Evolutionary conservation across 106 monocot genomes (phyloP), one percentile per base, ranked within the genome.

Genomic region (Phalaenopsis equestris): DNA sequence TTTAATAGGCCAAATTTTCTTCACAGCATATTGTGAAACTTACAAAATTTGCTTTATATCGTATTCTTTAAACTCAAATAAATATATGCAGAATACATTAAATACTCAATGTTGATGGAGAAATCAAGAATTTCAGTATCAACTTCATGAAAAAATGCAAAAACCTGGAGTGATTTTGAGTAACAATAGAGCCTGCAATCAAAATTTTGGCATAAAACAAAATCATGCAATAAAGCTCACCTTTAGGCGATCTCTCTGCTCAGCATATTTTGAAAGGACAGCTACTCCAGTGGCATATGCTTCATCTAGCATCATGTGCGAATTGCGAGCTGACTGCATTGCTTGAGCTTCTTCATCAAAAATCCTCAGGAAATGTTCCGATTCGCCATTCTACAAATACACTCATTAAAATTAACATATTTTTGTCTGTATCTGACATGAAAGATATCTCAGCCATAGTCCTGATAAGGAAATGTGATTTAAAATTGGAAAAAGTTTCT

Each of bases 291-390:
- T 89, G 52, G 87, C 81, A 87, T 87, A 97, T 19, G 97, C 92
- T 86, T 97, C 94, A 47, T 97, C 97, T 57, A 97, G 87, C 97
- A 94, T 85, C 79, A 80, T 85, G 68, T 89, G 90, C 18, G 97
- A 97, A 78, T 89, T 97, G 68, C 82, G 94, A 47, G 94, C 94
- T 55, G 91, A 90, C 84, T 92, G 86, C 90, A 94, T 86, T 75
- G 97, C 97, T 73, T 86, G 90, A 18, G 93, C 75, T 84, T 97
- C 96, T 0, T 97, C 96, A 80, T 97, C 94, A 84, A 97, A 94
- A 79, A 97, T 92, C 75, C 87, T 94, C 81, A 97, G 80, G 42
- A 97, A 38, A 67, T 97, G 94, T 45, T 85, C 87, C 12, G 89
- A 90, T 17, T 92, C 92, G 14, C 96, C 90, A 87, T 86, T 94